Percentiles rank a stretch among this genome's conserved stretches.
phyloP scores from a whole-genome alignment of 2,329 filamentous ascomycete genomes.

The Diaporthe citriasiana region DNA sequence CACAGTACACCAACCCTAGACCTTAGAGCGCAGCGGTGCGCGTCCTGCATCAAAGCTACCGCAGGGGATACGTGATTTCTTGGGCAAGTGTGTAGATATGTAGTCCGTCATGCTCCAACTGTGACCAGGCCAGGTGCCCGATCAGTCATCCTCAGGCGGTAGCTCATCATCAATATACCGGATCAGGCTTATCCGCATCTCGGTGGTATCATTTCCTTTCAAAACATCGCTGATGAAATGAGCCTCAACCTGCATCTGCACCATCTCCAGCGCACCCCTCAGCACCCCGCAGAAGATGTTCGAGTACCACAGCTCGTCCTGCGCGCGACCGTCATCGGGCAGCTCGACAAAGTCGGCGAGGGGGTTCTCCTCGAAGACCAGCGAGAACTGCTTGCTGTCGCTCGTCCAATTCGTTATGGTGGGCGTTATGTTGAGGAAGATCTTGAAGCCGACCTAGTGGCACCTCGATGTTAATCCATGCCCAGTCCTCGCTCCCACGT shows the following conservation, averaged over 20 bases:
- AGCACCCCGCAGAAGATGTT: slow-evolving; percentile 97
- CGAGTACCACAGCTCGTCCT: slow-evolving; percentile 98
- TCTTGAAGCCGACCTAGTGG: slow-evolving; percentile 93
- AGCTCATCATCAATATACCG: slow-evolving; percentile 98
- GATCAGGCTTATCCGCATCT: slow-evolving; percentile 94
- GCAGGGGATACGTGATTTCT: not conserved
- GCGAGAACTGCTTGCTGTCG: slow-evolving; percentile 95
- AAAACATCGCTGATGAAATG: slow-evolving; percentile 96
- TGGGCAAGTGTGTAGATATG: not conserved
- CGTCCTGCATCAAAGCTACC: not conserved
- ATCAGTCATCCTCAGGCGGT: slow-evolving; percentile 93
- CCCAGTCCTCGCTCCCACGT: not conserved
- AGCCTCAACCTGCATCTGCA: slow-evolving; percentile 98
- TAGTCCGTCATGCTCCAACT: too few relatives aligned
- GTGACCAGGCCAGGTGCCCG: slow-evolving; percentile 45
- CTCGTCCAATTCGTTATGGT: slow-evolving; percentile 95
- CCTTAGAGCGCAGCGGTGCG: not conserved
- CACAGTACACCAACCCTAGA: not conserved
- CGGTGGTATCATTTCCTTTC: slow-evolving; percentile 93
- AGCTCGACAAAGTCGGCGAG: slow-evolving; percentile 97
- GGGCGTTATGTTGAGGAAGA: slow-evolving; percentile 97
- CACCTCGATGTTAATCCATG: not conserved
- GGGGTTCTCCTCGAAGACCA: slow-evolving; percentile 97
- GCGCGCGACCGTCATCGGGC: slow-evolving; percentile 93
- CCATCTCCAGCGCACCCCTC: slow-evolving; percentile 94